A percentile compares a stretch with the other conserved stretches of the same genome.
Evolutionary conservation across 495 filamentous ascomycete genomes (phyloP).

Genomic region (Copromyces sp.): DNA sequence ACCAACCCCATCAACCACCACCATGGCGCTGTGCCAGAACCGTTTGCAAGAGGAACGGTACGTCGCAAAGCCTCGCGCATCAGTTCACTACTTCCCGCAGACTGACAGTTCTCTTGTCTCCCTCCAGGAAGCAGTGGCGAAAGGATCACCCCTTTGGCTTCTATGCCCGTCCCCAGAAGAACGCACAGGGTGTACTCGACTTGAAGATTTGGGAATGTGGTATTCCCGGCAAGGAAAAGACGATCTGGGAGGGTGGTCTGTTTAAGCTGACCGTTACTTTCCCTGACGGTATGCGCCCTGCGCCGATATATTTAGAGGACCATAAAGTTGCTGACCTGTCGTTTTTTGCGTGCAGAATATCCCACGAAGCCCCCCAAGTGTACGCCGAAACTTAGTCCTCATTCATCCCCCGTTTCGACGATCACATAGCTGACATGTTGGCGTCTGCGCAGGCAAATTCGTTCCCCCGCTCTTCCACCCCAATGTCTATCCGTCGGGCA

Average conservation of each 20-base stretch:
- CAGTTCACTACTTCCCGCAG: neutral
- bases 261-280: constrained; percentile 92
- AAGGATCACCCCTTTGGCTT: constrained; percentile 97
- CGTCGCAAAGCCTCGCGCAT: constrained; percentile 6
- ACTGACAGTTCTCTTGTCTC: neutral
- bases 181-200: constrained; percentile 69
- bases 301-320: neutral
- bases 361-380: constrained; percentile 98
- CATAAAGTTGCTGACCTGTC: constrained; percentile 5
- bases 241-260: constrained; percentile 90
- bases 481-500: constrained; percentile 97
- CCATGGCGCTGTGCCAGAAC: constrained; percentile 82
- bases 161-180: constrained; percentile 80
- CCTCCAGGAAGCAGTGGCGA: constrained; percentile 82
- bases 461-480: constrained; percentile 93
- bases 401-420: neutral
- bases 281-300: constrained; percentile 68
- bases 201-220: constrained; percentile 95
- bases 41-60: constrained; percentile 88
- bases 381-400: constrained; percentile 33
- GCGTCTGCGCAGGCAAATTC: constrained; percentile 70
- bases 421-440: constrained; percentile 16
- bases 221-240: constrained; percentile 90
- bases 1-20: constrained; percentile 23
- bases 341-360: constrained; percentile 57